Conservation (phyloP, 306 rosid genomes). For the Vigna radiata region DNA sequence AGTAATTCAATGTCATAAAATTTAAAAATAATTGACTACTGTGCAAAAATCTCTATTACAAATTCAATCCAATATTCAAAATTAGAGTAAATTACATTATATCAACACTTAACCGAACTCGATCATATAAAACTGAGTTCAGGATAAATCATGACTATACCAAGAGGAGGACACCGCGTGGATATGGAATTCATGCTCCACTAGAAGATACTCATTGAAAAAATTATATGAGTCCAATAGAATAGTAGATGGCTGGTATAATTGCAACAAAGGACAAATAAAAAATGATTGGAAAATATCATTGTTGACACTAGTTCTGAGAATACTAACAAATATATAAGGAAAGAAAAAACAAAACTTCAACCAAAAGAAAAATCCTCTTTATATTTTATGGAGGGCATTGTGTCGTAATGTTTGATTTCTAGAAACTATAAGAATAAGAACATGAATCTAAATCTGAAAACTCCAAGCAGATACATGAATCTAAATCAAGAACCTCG, state of each 20-base stretch:
- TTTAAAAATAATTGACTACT: too few relatives aligned
- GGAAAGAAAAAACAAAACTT: conserved; percentile 43
- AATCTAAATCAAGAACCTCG: conserved; percentile 84
- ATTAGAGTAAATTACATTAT: too few relatives aligned
- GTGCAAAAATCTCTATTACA: too few relatives aligned
- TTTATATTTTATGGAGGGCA: conserved; percentile 44
- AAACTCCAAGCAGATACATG: conserved; percentile 38
- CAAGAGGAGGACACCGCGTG: neutral
- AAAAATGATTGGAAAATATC: conserved; percentile 5
- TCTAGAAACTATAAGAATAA: conserved; percentile 45
- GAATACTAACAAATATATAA: conserved; percentile 39
- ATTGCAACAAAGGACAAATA: neutral
- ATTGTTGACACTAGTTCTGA: conserved; percentile 43
- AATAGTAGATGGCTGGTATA: neutral
- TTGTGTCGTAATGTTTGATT: conserved; percentile 33
- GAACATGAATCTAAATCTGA: conserved; percentile 50
- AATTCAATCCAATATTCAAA: too few relatives aligned
- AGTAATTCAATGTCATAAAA: too few relatives aligned
- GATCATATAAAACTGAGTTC: neutral
- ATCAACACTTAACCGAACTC: neutral
- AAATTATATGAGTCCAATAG: neutral
- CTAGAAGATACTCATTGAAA: neutral
- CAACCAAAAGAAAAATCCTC: conserved; percentile 56
- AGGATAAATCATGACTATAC: neutral
- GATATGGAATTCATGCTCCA: neutral